Evolutionary conservation across 495 filamentous ascomycete genomes (phyloP).

Genomic region (Penicillium lividum): DNA sequence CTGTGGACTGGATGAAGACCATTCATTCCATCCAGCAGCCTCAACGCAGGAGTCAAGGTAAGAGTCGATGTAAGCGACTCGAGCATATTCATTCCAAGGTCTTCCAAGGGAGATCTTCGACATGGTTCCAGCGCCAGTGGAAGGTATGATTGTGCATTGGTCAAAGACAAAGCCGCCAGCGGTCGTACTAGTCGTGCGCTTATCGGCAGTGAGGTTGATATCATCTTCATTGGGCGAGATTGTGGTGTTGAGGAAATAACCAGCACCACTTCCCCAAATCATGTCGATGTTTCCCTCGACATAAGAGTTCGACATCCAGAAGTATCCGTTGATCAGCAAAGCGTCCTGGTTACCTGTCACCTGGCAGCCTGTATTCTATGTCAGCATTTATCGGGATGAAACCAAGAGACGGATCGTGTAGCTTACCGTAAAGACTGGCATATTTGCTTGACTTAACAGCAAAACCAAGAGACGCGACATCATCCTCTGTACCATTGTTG

Average conservation of each 20-base stretch:
- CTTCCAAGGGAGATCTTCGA: conserved; percentile 53
- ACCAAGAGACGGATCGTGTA: neutral
- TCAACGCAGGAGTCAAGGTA: conserved; percentile 54
- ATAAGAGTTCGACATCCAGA: conserved; percentile 15
- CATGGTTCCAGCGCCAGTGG: conserved; percentile 6
- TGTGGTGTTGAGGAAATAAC: conserved; percentile 62
- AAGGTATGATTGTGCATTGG: conserved; percentile 13
- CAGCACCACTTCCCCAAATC: conserved; percentile 18
- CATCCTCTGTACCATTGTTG: conserved; percentile 12
- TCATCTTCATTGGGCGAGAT: conserved; percentile 43
- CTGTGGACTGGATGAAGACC: conserved; percentile 17
- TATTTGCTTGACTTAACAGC: conserved; percentile 18
- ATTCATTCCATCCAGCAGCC: conserved; percentile 52
- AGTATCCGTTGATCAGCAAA: conserved; percentile 15
- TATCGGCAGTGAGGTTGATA: conserved; percentile 48
- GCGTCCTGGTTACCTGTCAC: conserved; percentile 18
- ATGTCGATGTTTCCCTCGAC: conserved; percentile 20
- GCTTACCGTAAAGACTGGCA: conserved; percentile 14
- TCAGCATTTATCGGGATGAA: neutral
- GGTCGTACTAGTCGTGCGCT: conserved; percentile 13
- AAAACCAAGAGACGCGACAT: conserved; percentile 12
- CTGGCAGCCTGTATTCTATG: conserved; percentile 7
- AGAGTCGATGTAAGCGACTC: conserved; percentile 60
- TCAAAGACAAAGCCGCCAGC: conserved; percentile 20
- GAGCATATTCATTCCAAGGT: conserved; percentile 59